These are phyloP conservation scores for Pythium coloratum DNA, from an alignment of 352 stramenopile genomes.

Conservation along the genomic window DNA sequence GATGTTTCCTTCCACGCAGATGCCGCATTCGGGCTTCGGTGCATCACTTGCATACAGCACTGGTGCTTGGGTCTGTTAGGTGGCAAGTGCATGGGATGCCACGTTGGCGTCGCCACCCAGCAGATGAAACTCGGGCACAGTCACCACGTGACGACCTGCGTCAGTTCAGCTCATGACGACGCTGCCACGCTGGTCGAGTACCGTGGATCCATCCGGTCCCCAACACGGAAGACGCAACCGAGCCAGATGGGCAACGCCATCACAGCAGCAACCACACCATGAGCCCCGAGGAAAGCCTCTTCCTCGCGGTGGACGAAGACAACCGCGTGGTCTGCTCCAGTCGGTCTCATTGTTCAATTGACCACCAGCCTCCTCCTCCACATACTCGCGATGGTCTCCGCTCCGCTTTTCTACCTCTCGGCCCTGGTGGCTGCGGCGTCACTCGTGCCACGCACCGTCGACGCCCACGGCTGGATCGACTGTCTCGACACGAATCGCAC, in stretches of 20 bases:
- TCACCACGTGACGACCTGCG: not conserved
- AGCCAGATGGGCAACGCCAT: slow-evolving; percentile 4
- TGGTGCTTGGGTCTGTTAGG: too few species aligned
- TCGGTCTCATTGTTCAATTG: slow-evolving; percentile 1
- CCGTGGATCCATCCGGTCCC: not conserved
- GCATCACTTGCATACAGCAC: too few species aligned
- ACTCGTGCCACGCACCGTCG: not conserved
- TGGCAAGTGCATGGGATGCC: not conserved
- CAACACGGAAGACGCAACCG: slow-evolving; percentile 1
- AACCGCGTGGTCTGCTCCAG: not conserved
- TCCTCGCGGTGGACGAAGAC: too few species aligned
- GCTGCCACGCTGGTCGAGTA: not conserved
- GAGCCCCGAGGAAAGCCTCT: too few species aligned
- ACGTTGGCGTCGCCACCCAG: not conserved
- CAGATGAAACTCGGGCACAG: not conserved
- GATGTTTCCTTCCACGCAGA: not conserved
- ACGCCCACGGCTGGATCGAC: slow-evolving; percentile 36
- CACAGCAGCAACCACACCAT: not conserved
- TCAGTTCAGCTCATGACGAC: not conserved
- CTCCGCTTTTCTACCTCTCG: not conserved
- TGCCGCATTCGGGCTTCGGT: too few species aligned
- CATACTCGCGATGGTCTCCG: not conserved
- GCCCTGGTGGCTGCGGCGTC: not conserved
- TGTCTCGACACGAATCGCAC: slow-evolving; percentile 40
- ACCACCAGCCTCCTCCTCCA: not conserved